Conservation (phyloP, 306 rosid species). For the Fagus crenata region DNA sequence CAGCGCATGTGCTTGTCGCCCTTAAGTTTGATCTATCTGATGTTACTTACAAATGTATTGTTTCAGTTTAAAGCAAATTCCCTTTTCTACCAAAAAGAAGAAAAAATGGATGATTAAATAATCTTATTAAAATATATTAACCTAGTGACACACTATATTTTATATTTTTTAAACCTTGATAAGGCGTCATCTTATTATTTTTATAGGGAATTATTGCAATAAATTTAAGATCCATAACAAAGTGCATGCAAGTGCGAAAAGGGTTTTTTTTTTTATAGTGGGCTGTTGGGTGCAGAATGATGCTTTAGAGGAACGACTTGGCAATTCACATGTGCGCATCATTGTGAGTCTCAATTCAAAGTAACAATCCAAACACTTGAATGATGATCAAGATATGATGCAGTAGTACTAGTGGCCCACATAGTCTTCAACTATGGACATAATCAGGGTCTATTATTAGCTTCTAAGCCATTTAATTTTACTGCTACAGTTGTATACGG, state of each 20-base stretch:
- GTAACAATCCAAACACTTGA: neutral
- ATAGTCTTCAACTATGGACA: neutral
- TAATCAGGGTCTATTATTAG: neutral
- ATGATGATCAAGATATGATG: neutral
- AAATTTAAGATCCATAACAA: constrained; percentile 5
- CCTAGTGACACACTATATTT: too few relatives aligned
- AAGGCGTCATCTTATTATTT: too few relatives aligned
- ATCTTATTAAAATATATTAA: too few relatives aligned
- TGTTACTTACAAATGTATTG: too few relatives aligned
- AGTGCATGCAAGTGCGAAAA: constrained; percentile 21
- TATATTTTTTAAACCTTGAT: too few relatives aligned
- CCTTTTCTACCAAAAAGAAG: too few relatives aligned
- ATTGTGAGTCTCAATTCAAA: constrained; percentile 10
- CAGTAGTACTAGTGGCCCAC: neutral
- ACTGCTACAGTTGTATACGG: neutral
- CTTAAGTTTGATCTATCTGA: too few relatives aligned
- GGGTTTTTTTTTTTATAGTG: constrained; percentile 19
- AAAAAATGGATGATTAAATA: too few relatives aligned
- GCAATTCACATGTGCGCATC: constrained; percentile 27
- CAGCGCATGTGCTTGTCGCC: too few relatives aligned
- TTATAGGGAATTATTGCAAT: neutral
- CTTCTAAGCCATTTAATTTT: neutral
- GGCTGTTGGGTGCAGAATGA: constrained; percentile 28
- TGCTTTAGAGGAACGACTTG: constrained; percentile 12
- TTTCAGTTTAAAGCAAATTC: too few relatives aligned